A percentile compares a stretch with the other conserved stretches of the same genome.
These are phyloP conservation scores for Aphanomyces euteiches DNA, from an alignment of 352 stramenopile species.

Conservation along the genomic window DNA sequence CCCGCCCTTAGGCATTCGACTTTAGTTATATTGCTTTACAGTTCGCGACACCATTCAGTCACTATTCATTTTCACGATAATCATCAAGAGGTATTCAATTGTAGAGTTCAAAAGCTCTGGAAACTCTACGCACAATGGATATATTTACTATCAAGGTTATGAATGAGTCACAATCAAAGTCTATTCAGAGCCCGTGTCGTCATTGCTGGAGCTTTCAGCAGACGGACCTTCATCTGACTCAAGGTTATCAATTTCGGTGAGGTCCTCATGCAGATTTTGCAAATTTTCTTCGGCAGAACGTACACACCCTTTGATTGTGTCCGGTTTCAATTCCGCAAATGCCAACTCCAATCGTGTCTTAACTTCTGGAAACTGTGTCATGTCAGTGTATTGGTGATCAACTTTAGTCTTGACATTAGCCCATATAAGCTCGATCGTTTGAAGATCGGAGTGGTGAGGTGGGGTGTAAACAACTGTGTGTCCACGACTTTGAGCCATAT, in stretches of 20 bases:
- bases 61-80: too few relatives aligned
- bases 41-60: too few relatives aligned
- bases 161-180: not conserved
- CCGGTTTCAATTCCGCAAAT: constrained; percentile 1
- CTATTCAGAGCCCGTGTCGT: constrained; percentile 3
- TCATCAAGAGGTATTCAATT: too few relatives aligned
- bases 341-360: constrained; percentile 3
- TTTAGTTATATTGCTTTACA: too few relatives aligned
- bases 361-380: constrained; percentile 23
- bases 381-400: constrained; percentile 3
- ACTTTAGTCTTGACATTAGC: constrained; percentile 5
- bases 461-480: constrained; percentile 13
- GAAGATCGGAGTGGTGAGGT: constrained; percentile 2
- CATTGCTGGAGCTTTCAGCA: not conserved
- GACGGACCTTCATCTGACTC: not conserved
- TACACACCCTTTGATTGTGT: constrained; percentile 7
- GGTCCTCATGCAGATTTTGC: not conserved
- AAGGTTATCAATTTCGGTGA: not conserved
- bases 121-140: constrained; percentile 5
- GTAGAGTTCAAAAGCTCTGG: not conserved
- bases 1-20: too few relatives aligned
- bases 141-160: constrained; percentile 5
- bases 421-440: constrained; percentile 18
- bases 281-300: constrained; percentile 1
- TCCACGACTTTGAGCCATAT: not conserved